Evolutionary conservation across 805 yeast genomes (phyloP), one percentile per base, ranked within the genome.

Genomic region (Wickerhamiella kazuoi): DNA sequence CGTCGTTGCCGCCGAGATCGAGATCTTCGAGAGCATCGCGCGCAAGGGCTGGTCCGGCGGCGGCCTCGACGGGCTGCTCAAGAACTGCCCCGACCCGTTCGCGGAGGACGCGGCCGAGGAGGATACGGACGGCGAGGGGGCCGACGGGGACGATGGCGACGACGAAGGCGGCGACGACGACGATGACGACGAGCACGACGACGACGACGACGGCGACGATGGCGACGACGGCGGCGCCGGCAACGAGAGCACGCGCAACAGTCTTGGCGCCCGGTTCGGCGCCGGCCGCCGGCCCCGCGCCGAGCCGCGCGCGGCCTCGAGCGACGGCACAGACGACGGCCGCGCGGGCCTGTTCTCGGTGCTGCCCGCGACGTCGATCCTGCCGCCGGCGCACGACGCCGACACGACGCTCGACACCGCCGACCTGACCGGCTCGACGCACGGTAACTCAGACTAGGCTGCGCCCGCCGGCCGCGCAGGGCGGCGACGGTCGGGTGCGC

Each of bases 21-120:
- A 81, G 49, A 72, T 82, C 16, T 74, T 72, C 48, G 93, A 80
- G 50, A 76, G 79, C 21, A 72, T 83, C 18, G 40, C 93, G 0
- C 65, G 73, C 41, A 83, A 83, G 52, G 90, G 93, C 3, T 76
- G 84, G 81, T 68, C 78, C 3, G 94, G 93, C 13, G 90, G 87
- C 21, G 94, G 94, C 0, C 59, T 83, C 26, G 94, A 82, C 51
- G 75, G 69, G 20, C 59, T 79, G 39, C 60, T 79, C 19, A 62
- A 72, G 1, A 62, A 68, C 26, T 73, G 80, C 30, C 77, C 79
- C 1, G 90, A 79, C 53, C 79, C 79, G 1, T 74, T 74, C 49
- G 65, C 54, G 20, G 35, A 41, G 13, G 50, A 31, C 7, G n/a
- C 34, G 5, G 21, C 8, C 18, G 21, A 44, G 11, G 50, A 40